phyloP scores from a whole-genome alignment of 1,284 basidiomycete species.

The Fomitopsis palustris region DNA sequence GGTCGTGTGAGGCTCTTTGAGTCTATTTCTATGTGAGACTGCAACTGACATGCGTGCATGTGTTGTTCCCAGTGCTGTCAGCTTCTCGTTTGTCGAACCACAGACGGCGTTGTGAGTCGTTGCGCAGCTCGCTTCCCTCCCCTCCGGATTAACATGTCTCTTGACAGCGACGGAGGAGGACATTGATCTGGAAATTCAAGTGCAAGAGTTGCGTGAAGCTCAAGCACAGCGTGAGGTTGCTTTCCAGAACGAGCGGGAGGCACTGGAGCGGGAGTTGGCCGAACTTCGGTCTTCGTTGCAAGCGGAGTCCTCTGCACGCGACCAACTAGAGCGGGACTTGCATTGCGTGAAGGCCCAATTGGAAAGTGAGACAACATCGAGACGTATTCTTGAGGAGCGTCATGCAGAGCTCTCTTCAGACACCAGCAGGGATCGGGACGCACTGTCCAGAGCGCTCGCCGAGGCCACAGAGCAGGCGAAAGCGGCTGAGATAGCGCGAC shows the following conservation, averaged over 20 bases:
- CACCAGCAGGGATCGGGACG: slow-evolving; percentile 53
- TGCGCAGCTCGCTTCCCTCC: slow-evolving; percentile 1
- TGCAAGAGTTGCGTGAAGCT: slow-evolving; percentile 51
- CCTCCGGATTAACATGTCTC: not conserved
- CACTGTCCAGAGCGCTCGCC: slow-evolving; percentile 59
- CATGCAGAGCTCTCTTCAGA: slow-evolving; percentile 61
- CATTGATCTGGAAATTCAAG: slow-evolving; percentile 61
- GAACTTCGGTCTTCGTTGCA: slow-evolving; percentile 44
- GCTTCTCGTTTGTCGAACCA: slow-evolving; percentile 64
- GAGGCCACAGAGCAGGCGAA: slow-evolving; percentile 68
- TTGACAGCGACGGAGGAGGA: slow-evolving; percentile 63
- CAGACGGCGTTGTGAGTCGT: slow-evolving; percentile 60
- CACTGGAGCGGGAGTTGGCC: slow-evolving; percentile 52
- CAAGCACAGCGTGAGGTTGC: slow-evolving; percentile 49
- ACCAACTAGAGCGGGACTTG: slow-evolving; percentile 59
- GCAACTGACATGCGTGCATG: not conserved
- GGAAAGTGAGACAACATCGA: slow-evolving; percentile 56
- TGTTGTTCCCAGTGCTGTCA: slow-evolving; percentile 54
- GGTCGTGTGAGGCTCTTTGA: slow-evolving; percentile 52
- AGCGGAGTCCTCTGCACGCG: slow-evolving; percentile 36
- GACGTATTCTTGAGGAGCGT: slow-evolving; percentile 63
- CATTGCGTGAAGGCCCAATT: slow-evolving; percentile 59
- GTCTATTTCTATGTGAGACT: slow-evolving; percentile 13
- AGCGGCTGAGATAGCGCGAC: slow-evolving; percentile 61
- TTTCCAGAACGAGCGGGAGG: slow-evolving; percentile 51